Percentiles rank a stretch among this genome's conserved stretches.
Conservation (phyloP, 2,329 filamentous ascomycete species). For the Calonectria pteridis region DNA sequence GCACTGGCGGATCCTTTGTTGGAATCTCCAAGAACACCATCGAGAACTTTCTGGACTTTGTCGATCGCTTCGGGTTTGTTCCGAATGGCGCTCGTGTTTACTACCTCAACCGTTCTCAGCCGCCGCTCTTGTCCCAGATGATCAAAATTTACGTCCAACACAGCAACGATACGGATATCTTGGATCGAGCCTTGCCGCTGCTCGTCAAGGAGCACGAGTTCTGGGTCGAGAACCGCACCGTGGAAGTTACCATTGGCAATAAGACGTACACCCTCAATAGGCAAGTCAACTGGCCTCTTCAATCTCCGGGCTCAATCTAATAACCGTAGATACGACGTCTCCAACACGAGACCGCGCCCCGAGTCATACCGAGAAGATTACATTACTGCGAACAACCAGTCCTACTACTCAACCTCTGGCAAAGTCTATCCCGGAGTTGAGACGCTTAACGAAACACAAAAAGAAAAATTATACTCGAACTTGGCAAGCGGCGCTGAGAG, state of each 20-base stretch:
- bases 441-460: conserved; percentile 65
- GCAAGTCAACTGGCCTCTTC: conserved; percentile 50
- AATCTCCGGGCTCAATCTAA: background rate
- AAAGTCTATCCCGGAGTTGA: conserved; percentile 67
- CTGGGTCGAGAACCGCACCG: conserved; percentile 71
- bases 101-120: conserved; percentile 77
- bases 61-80: conserved; percentile 74
- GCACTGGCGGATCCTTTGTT: conserved; percentile 73
- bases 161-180: conserved; percentile 72
- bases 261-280: conserved; percentile 68
- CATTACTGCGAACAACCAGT: conserved; percentile 72
- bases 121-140: conserved; percentile 75
- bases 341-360: conserved; percentile 74
- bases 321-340: conserved; percentile 65
- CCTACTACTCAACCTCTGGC: conserved; percentile 70
- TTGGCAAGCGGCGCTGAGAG: conserved; percentile 75
- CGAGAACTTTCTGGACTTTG: conserved; percentile 77
- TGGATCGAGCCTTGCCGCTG: conserved; percentile 71
- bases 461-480: conserved; percentile 68
- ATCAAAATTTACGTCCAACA: conserved; percentile 73
- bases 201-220: conserved; percentile 74
- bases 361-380: conserved; percentile 78
- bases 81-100: conserved; percentile 77
- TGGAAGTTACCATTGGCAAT: conserved; percentile 60
- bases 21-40: conserved; percentile 75